A percentile compares a stretch with the other conserved stretches of the same genome.
These are phyloP conservation scores for Solanum pennellii DNA, from an alignment of 257 asterid species.

Conservation along the genomic window DNA sequence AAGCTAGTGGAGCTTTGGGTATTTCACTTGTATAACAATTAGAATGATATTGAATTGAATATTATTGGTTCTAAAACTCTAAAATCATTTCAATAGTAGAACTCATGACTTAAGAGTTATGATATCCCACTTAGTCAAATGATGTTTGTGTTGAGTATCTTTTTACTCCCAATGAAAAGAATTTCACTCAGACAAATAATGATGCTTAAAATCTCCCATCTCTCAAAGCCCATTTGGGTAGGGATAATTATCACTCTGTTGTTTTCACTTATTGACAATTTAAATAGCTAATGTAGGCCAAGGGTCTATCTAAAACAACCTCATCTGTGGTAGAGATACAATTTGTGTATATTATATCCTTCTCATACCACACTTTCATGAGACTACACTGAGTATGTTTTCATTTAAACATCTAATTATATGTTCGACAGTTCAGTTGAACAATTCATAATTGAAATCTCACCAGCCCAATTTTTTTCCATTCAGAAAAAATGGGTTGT, in stretches of 20 bases:
- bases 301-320: no score
- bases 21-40: neutral
- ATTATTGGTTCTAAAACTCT: neutral
- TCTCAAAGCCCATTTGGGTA: neutral
- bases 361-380: neutral
- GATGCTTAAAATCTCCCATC: conserved; percentile 3
- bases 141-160: neutral
- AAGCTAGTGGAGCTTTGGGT: neutral
- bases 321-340: neutral
- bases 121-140: conserved; percentile 4
- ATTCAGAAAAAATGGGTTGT: neutral
- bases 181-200: neutral
- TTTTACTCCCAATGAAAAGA: neutral
- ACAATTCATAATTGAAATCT: neutral
- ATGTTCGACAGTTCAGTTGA: neutral
- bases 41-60: neutral
- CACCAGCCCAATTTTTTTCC: neutral
- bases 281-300: neutral
- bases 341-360: no score
- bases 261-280: neutral
- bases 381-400: neutral
- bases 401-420: no score
- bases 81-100: neutral
- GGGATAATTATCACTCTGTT: neutral
- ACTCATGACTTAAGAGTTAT: neutral